phyloP scores from a whole-genome alignment of 129 eudicot species.

The Mikania micrantha region DNA sequence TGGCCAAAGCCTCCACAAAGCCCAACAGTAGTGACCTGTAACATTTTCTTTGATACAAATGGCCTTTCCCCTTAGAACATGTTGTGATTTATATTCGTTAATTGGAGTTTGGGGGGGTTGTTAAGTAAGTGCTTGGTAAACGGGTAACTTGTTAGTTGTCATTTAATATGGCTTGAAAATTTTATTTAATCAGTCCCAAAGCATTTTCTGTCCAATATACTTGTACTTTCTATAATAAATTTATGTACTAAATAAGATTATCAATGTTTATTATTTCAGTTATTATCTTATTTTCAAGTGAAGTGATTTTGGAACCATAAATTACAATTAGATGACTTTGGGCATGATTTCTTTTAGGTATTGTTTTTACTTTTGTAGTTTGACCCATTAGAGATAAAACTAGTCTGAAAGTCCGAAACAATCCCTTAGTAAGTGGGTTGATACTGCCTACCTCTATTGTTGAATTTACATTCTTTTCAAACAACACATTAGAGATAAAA shows the following conservation, averaged over 20 bases:
- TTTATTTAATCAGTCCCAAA: background rate
- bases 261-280: background rate
- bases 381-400: background rate
- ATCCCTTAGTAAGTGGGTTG: background rate
- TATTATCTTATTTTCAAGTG: background rate
- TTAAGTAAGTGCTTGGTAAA: background rate
- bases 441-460: background rate
- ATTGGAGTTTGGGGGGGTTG: background rate
- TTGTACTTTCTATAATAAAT: too few relatives aligned
- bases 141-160: background rate
- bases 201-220: background rate
- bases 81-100: background rate
- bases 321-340: background rate
- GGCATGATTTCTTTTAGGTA: background rate
- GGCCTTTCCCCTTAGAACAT: background rate
- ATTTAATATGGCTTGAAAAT: background rate
- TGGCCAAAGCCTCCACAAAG: too few relatives aligned
- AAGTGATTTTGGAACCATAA: background rate
- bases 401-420: background rate
- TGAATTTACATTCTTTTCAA: background rate
- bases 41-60: background rate
- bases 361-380: background rate
- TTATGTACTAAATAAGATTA: background rate
- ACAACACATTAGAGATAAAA: background rate
- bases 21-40: too few relatives aligned